Evolutionary conservation across 345 rosid genomes (phyloP), one percentile per base, ranked within the genome.

Genomic region (Conringia planisiliqua): DNA sequence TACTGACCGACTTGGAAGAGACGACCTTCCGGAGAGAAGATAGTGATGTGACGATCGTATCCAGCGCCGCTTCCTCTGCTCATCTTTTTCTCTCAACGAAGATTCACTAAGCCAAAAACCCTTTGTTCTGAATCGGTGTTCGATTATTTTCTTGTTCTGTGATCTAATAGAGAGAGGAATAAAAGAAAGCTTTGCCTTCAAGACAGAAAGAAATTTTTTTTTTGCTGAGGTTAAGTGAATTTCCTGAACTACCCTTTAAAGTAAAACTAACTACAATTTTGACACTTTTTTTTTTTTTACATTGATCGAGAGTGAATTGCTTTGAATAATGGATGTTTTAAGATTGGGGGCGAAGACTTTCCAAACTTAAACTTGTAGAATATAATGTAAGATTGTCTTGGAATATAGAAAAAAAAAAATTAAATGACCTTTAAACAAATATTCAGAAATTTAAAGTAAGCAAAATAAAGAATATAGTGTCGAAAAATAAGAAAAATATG

Each of bases 21-120:
- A 54, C 92, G 94, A 66, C 97, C 97, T 80, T 90, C 93, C 11
- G 94, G 97, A 0, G 94, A 90, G 87, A 90, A 90, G 78, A 90
- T 87, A 39, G 97, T 88, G 73, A 90, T 90, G 73, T 88, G 96
- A 14, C 96, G 89, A 87, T 90, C 96, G 83, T 90, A 87, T 8
- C 96, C 96, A 5, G 82, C 90, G 71, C 96, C 93, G 38, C 93
- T 90, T 82, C 93, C 93, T 84, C 96, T 80, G 58, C 96, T 90
- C 96, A 90, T 90, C 38, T 50, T 86, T 22, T 27, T 26, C 9
- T 32, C 46, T 5, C 8, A 32, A 14, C 43, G 30, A 20, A 7
- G 78, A 64, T 65, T 73, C 55, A 73, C 12, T 65, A 22, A 42
- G 14, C 7, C 38, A 24, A 46, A 18, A 57, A 0, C 44, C 48